These are phyloP conservation scores for Suillus plorans DNA, from an alignment of 768 basidiomycete genomes.

Conservation along the genomic window DNA sequence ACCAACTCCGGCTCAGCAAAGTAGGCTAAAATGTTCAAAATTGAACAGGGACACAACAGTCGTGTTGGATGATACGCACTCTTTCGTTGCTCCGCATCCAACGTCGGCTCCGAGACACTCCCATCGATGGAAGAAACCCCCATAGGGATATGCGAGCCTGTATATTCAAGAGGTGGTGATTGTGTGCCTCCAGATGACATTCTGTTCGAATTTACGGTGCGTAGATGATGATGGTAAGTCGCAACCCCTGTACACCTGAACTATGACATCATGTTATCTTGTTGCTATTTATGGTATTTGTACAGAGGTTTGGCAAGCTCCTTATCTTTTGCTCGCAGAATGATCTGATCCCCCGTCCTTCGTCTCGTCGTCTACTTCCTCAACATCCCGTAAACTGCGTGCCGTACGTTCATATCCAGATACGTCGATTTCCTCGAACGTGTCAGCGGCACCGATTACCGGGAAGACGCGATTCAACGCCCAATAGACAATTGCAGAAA, in stretches of 20 bases:
- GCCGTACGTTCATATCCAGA: slow-evolving; percentile 24
- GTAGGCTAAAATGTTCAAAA: slow-evolving; percentile 13
- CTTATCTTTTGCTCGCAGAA: not conserved
- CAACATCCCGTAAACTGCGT: not conserved
- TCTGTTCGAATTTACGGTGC: slow-evolving; percentile 1
- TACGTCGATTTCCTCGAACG: slow-evolving; percentile 61
- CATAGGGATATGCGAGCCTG: slow-evolving; percentile 46
- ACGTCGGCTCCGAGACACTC: slow-evolving; percentile 33
- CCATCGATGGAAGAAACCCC: slow-evolving; percentile 45
- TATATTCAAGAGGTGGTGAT: slow-evolving; percentile 55
- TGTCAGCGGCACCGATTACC: slow-evolving; percentile 44
- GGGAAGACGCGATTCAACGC: slow-evolving; percentile 59
- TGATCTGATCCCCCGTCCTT: not conserved
- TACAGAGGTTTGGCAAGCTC: too few relatives aligned
- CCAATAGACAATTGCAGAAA: slow-evolving; percentile 65
- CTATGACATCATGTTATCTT: not conserved
- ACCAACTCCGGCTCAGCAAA: slow-evolving; percentile 13
- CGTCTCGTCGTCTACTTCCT: not conserved
- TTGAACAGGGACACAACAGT: not conserved
- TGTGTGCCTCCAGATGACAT: slow-evolving; percentile 41
- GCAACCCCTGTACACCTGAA: not conserved
- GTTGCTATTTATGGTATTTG: too few relatives aligned
- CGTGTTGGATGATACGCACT: slow-evolving; percentile 24
- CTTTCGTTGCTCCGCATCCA: slow-evolving; percentile 46
- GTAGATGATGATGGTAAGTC: not conserved